phyloP scores from a whole-genome alignment of 2,329 filamentous ascomycete genomes.

The Leptographium flavum region DNA sequence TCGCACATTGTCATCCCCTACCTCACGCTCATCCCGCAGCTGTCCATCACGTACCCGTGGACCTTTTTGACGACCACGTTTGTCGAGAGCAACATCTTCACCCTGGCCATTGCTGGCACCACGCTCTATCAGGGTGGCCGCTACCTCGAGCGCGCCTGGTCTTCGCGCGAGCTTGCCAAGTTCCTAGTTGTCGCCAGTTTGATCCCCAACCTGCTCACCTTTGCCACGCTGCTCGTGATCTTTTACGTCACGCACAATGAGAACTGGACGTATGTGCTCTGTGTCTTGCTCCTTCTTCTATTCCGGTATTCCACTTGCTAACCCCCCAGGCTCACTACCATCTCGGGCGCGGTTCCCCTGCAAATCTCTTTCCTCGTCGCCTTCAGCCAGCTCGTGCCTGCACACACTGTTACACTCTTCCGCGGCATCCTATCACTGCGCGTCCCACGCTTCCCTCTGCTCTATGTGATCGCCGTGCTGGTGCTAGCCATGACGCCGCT shows the following conservation, averaged over 20 bases:
- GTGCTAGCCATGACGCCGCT: conserved; percentile 44
- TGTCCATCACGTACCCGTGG: conserved; percentile 83
- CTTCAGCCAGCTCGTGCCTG: conserved; percentile 93
- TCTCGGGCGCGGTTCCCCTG: conserved; percentile 77
- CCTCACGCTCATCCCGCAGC: conserved; percentile 71
- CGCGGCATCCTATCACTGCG: conserved; percentile 78
- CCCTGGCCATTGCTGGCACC: conserved; percentile 58
- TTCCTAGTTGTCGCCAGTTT: conserved; percentile 67
- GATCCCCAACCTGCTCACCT: conserved; percentile 66
- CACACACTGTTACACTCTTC: conserved; percentile 92
- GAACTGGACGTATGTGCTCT: conserved; percentile 46
- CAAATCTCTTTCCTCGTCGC: conserved; percentile 91
- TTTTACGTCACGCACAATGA: conserved; percentile 52
- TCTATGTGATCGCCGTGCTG: conserved; percentile 63
- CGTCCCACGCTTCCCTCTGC: conserved; percentile 56
- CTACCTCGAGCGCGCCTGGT: conserved; percentile 94
- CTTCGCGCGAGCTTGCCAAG: conserved; percentile 79
- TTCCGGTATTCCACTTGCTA: neutral
- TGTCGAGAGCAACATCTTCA: conserved; percentile 88
- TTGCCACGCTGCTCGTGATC: conserved; percentile 56
- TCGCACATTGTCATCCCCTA: conserved; percentile 65
- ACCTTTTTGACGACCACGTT: conserved; percentile 75
- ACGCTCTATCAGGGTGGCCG: conserved; percentile 85
- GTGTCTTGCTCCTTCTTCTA: neutral
- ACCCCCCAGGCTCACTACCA: conserved; percentile 53